Evolutionary conservation across 768 basidiomycete genomes (phyloP), one percentile per base, ranked within the genome.

Genomic region (Rickenella mellea): DNA sequence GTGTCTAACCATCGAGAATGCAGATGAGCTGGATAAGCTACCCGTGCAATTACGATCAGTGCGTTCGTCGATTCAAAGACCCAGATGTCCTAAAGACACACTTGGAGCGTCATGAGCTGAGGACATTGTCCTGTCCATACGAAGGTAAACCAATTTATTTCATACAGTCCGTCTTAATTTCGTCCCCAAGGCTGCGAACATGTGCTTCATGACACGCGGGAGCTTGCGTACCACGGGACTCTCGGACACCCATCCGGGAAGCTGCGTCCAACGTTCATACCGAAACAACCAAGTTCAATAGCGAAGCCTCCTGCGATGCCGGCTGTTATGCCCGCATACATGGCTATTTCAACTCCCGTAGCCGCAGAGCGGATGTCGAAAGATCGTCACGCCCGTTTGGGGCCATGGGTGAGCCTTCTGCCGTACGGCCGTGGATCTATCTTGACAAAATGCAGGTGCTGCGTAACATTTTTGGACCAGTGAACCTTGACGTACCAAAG

Each of bases 11-110:
- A 27, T 8, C 3, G 15, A 26, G 22, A 9, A 24, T 41, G 12
- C 10, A 20, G 9, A 8, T 41, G 25, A 24, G 8, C 7, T n/a
- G 15, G 26, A 35, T n/a, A n/a, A 54, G 57, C 10, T 74, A 64
- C 48, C 49, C 55, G 27, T 81, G 80, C 56, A 61, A 54, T 35
- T 84, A 83, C 83, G 62, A 67, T 14, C 60, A 61, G 22, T 85
- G 81, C 54, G 64, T 65, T n/a, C 62, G 62, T 24, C 61, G 54
- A 42, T 70, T 71, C 55, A 40, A 41, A n/a, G 51, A 53, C 37
- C 54, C 55, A 31, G 57, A 61, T 31, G 51, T 62, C 37, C 56
- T 74, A 44, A 57, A 59, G 29, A 47, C 57, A 41, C 83, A 87
- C 56, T 52, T 82, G 5, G 64, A 68, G 48, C 68, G 51, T 27